Base-by-base conservation (phyloP, 2,329 filamentous ascomycete genomes). In the Niveomyces coronatus region DNA sequence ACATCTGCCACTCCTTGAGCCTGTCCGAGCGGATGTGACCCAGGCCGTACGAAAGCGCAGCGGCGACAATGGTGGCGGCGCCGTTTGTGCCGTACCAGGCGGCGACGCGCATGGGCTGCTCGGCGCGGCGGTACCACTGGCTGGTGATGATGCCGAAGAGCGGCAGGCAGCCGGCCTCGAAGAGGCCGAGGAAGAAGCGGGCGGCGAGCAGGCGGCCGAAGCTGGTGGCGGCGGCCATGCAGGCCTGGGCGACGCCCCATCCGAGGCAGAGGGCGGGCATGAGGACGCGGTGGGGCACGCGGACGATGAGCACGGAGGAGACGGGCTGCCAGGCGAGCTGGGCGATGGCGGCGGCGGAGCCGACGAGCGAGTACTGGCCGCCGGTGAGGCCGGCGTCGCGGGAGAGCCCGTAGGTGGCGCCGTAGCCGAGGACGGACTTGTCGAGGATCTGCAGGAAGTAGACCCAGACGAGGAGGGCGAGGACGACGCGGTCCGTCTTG, bases 21-120 rank as follows among this genome's bases (percentile, higher is more conserved):
- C 39, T 6, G 13, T 39, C 23, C 4, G 26, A 52, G 9, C 62
- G 46, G 40, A 77, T 71, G 36, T 76, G 70, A 1, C 70, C 71
- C 13, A 79, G 55, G 0, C 71, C 75, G 41, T 67, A 78, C 0
- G 74, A 74, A 11, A 76, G 49, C 0, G 65, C 62, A 0, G 70
- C 71, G 0, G 73, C 75, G 10, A 75, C 53, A 28, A 79, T 73
- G 5, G 67, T 76, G 0, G 71, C 71, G 0, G 68, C 42, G 0
- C 75, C 74, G 36, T 74, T 80, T 0, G 73, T 78, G 4, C 71
- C 64, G 46, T 82, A 82, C 78, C 78, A 83, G n/a, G 69, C 68
- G 0, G 75, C 75, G 3, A 80, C 68, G 0, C 79, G 65, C 18
- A 78, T 53, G 0, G 77, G 75, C 53, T 82, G 78, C 48, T 83